Evolutionary conservation across 1,284 basidiomycete species (phyloP), one percentile per base, ranked within the genome.

Genomic region (Naganishia cerealis): DNA sequence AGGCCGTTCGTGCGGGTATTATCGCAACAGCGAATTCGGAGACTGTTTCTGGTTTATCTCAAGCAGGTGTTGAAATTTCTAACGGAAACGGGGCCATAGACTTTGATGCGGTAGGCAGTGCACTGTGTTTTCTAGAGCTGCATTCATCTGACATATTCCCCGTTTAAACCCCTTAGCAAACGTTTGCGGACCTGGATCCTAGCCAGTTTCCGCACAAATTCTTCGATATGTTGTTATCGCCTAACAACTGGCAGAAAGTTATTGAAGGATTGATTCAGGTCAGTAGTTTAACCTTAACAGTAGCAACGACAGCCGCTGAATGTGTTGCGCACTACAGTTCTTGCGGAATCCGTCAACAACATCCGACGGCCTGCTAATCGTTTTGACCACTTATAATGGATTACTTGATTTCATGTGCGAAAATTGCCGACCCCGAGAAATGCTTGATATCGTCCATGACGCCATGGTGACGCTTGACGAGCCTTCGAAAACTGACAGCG

Each of bases 391-490:
- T 15, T 54, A 39, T 40, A 42, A 24, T 24, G 61, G 61, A 50
- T 24, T 54, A 24, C 39, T 63, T 38, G 61, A 63, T 33, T 18
- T 63, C n/a, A 43, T 53, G 8, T 63, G 48, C 36, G 36, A 54
- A 6, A 54, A 18, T 24, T 24, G 50, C 38, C 50, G 4, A 12
- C 61, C 61, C 0, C 38, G 42, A 21, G 9, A 18, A 29, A 4
- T 63, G 1, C 40, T 63, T 21, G 38, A 50, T 13, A 42, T n/a
- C 12, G 61, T 63, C 2, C 18, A 42, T 6, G 7, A 29, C 6
- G 18, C 50, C 5, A 16, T 63, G 6, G 21, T 54, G 18, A 7
- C 12, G 18, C 50, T 42, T n/a, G 61, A 63, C 42, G 36, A 54
- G 18, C 36, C 21, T 12, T 63, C 48, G n/a, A 50, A 50, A 13